Base-by-base conservation (phyloP, 176 grass and related monocot genomes). In the Coix lacrymajobi region DNA sequence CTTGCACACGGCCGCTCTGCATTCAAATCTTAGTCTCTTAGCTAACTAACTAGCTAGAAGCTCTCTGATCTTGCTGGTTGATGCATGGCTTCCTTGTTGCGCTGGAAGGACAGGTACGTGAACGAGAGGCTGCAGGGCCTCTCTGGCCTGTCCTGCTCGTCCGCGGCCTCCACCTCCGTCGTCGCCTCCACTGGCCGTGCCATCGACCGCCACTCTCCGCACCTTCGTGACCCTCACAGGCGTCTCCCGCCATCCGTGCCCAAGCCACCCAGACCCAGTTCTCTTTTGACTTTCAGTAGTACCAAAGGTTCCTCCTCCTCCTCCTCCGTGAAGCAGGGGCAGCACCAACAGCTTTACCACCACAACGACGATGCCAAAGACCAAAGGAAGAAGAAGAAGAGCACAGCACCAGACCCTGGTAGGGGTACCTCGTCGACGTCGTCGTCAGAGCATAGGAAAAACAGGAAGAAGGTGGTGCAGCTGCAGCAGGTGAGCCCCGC, bases 141-240 rank as follows among this genome's bases (percentile, higher is more conserved):
- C n/a, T 38, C 70, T 24, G 64, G 74, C 46, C 60, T 89, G 81
- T 92, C 94, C 17, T 98, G 95, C 81, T 85, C 92, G 30, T 91
- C 95, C 13, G 34, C 86, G 11, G 86, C 88, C 26, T 87, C 95
- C 13, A 79, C 90, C 15, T 84, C 88, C 44, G 63, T 94, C 45
- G 54, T 72, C n/a, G 6, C 51, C 40, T 46, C 77, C 82, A 3
- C 40, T 58, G 46, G 69, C 37, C 76, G 81, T 5, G 67, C 88
- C 83, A 83, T 92, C 25, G 84, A 90, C 69, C 92, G 85, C 3
- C 73, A 76, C 70, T 91, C 91, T 39, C 85, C 89, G n/a, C 91
- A 68, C 33, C 25, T 85, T 37, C 54, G 85, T 38, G 87, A 88
- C 62, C 73, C 77, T 7, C 91, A 86, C 51, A 57, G 91, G 13